Evolutionary conservation across 208 protist species (phyloP).

Genomic region (Crithidia expoeki): DNA sequence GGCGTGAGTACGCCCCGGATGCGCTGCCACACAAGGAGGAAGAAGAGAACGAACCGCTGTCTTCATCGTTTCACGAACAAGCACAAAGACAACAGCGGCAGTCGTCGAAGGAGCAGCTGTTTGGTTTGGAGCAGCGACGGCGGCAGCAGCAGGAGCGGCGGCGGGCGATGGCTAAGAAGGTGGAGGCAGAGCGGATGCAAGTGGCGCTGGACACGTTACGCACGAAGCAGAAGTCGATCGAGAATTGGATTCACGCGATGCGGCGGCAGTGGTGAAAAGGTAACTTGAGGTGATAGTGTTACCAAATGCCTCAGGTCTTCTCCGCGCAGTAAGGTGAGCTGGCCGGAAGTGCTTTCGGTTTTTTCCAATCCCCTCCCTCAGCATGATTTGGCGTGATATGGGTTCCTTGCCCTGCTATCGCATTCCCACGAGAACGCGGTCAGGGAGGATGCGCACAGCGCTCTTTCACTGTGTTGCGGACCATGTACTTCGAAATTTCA

Average conservation of each 20-base stretch:
- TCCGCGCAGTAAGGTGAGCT: too few relatives aligned
- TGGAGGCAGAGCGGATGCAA: constrained; percentile 14
- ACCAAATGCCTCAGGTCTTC: too few relatives aligned
- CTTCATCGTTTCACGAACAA: neutral
- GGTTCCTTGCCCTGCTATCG: neutral
- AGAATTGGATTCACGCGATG: constrained; percentile 27
- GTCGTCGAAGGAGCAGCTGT: neutral
- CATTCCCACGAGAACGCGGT: constrained; percentile 5
- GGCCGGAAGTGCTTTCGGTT: too few relatives aligned
- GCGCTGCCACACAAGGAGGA: neutral
- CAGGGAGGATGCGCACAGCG: neutral
- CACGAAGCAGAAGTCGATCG: constrained; percentile 34
- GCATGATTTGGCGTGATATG: neutral
- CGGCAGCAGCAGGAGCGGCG: neutral
- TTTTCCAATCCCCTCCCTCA: too few relatives aligned
- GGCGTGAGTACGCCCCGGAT: constrained; percentile 3
- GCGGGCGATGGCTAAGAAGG: constrained; percentile 7
- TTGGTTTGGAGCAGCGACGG: neutral
- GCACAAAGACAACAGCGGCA: neutral
- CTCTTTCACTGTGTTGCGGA: neutral
- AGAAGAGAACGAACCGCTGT: neutral
- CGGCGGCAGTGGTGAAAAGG: neutral
- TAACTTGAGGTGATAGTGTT: too few relatives aligned
- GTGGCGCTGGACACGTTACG: constrained; percentile 25
- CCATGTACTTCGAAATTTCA: neutral